A percentile compares a stretch with the other conserved stretches of the same genome.
These are phyloP conservation scores for Scedosporium aurantiacum DNA, from an alignment of 2,329 filamentous ascomycete species.

Conservation along the genomic window DNA sequence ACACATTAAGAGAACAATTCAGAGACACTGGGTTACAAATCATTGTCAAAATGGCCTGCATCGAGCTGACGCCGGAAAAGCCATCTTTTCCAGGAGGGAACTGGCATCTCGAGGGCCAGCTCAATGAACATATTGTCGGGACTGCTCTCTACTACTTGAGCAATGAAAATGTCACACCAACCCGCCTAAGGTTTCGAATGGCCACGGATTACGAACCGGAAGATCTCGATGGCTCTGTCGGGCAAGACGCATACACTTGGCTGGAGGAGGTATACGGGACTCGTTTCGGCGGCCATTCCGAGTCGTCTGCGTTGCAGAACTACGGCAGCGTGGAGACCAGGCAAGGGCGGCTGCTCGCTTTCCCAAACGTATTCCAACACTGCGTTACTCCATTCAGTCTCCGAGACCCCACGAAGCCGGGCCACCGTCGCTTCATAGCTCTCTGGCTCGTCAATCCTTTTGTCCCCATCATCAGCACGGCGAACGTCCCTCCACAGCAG, in stretches of 20 bases:
- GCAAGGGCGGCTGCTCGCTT: conserved; percentile 14
- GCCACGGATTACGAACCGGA: conserved; percentile 3
- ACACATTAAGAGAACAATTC: conserved; percentile 14
- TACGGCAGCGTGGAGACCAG: conserved; percentile 14
- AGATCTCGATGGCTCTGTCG: not conserved
- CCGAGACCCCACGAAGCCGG: conserved; percentile 32
- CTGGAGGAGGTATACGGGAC: conserved; percentile 11
- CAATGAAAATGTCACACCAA: conserved; percentile 24
- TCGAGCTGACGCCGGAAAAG: conserved; percentile 45
- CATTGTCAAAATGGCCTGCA: conserved; percentile 50
- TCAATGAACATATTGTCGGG: conserved; percentile 22
- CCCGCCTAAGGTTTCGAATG: conserved; percentile 15
- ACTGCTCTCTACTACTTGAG: conserved; percentile 16
- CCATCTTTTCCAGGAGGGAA: conserved; percentile 32
- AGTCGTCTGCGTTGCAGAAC: conserved; percentile 16
- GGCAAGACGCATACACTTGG: conserved; percentile 7
- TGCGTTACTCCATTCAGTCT: conserved; percentile 33
- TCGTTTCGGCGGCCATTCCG: not conserved
- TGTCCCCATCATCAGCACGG: conserved; percentile 21
- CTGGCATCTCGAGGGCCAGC: conserved; percentile 34
- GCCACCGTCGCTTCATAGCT: conserved; percentile 40
- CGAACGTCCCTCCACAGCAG: conserved; percentile 23
- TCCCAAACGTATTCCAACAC: conserved; percentile 27
- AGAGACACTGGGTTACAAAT: conserved; percentile 40
- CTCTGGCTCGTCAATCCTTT: conserved; percentile 43